Conservation (phyloP, 2,329 filamentous ascomycete genomes). For the Hysterium pulicare region DNA sequence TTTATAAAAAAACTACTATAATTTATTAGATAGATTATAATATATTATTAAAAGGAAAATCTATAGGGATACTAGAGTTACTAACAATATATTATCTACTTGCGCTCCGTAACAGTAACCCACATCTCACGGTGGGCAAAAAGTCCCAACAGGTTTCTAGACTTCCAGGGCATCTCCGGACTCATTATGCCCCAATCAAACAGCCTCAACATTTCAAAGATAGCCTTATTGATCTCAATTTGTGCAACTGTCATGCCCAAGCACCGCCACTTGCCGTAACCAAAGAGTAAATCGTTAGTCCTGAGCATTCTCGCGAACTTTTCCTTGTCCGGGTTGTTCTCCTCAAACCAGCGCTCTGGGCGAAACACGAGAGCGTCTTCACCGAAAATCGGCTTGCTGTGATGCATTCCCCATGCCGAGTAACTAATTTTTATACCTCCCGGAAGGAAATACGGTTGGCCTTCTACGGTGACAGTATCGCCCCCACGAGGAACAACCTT, state of each 20-base stretch:
- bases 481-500: slow-evolving; percentile 29
- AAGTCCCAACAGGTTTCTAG: too few species aligned
- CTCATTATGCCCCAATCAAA: too few species aligned
- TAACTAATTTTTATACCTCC: slow-evolving; percentile 35
- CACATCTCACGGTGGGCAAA: too few species aligned
- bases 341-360: slow-evolving; percentile 49
- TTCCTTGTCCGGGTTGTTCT: slow-evolving; percentile 23
- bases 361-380: slow-evolving; percentile 46
- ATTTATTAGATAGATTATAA: too few species aligned
- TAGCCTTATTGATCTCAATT: slow-evolving; percentile 39
- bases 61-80: too few species aligned
- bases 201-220: slow-evolving; percentile 46
- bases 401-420: slow-evolving; percentile 30
- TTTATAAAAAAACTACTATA: too few species aligned
- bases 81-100: too few species aligned
- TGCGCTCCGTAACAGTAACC: slow-evolving; percentile 20
- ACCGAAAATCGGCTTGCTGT: slow-evolving; percentile 27
- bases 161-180: background rate
- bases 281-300: slow-evolving; percentile 35
- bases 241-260: slow-evolving; percentile 32
- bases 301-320: slow-evolving; percentile 28
- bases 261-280: slow-evolving; percentile 35
- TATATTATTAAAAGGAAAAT: too few species aligned
- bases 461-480: slow-evolving; percentile 27
- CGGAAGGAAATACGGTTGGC: slow-evolving; percentile 28